These are phyloP conservation scores for Lodderomyces theae DNA, from an alignment of 1,139 yeast genomes.

Conservation along the genomic window DNA sequence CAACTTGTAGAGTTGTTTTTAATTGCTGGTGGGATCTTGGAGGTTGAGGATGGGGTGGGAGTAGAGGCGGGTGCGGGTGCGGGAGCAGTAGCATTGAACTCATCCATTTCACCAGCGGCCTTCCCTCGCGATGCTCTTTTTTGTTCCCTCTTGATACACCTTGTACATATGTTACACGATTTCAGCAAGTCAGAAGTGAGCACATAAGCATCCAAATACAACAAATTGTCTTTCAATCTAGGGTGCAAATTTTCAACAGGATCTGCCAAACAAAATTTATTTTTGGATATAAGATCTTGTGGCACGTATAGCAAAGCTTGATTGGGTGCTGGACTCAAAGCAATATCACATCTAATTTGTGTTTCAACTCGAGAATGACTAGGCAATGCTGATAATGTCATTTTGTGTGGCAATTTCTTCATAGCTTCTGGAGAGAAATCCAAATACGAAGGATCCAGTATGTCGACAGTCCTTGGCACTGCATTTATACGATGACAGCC, in stretches of 20 bases:
- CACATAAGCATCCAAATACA: slow-evolving; percentile 66
- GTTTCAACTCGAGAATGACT: slow-evolving; percentile 88
- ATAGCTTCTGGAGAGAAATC: slow-evolving; percentile 38
- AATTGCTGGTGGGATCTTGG: slow-evolving; percentile 23
- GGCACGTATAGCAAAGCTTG: slow-evolving; percentile 76
- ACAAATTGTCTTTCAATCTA: slow-evolving; percentile 47
- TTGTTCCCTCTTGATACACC: slow-evolving; percentile 89
- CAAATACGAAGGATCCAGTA: slow-evolving; percentile 33
- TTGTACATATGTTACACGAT: slow-evolving; percentile 75
- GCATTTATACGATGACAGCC: slow-evolving; percentile 47
- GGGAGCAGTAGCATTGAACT: slow-evolving; percentile 16
- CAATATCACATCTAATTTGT: slow-evolving; percentile 74
- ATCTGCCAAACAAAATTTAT: slow-evolving; percentile 66
- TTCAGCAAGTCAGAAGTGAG: slow-evolving; percentile 50
- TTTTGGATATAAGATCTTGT: slow-evolving; percentile 81
- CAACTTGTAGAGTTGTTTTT: slow-evolving; percentile 54
- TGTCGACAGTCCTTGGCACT: slow-evolving; percentile 32
- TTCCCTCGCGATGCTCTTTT: slow-evolving; percentile 89
- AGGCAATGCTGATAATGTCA: slow-evolving; percentile 66
- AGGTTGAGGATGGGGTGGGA: slow-evolving; percentile 3
- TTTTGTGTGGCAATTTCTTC: slow-evolving; percentile 53
- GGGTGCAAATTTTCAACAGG: slow-evolving; percentile 45
- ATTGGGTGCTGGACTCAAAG: slow-evolving; percentile 69
- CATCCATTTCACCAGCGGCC: slow-evolving; percentile 40
- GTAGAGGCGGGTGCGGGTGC: slow-evolving; percentile 21